Evolutionary conservation across 306 rosid species (phyloP), one percentile per base, ranked within the genome.

Genomic region (Psophocarpus tetragonolobus): DNA sequence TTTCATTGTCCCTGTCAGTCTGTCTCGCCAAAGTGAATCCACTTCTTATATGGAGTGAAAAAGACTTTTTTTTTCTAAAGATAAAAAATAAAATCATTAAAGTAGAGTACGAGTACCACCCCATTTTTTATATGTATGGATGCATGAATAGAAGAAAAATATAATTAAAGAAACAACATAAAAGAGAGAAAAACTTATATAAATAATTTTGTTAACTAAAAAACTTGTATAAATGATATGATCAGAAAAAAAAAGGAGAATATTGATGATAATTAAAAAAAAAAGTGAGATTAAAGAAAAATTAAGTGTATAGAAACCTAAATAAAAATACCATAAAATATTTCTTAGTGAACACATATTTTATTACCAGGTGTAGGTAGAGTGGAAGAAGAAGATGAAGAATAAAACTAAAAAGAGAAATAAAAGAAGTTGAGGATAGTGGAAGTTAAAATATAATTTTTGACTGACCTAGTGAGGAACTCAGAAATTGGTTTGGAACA

Each of bases 401-500:
- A 48, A n/a, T 17, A n/a, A 17, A 48, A 48, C 3, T n/a, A 48
- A n/a, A 48, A 48, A 17, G n/a, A 47, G 8, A 48, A 48, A 18
- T 5, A 17, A 38, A 10, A 54, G 48, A 39, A 66, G 41, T 12
- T 39, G 12, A 23, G 54, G 23, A 21, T 1, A 26, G 27, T 0
- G 2, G 8, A n/a, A n/a, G 2, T 17, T n/a, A 30, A 6, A 33
- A 62, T n/a, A 62, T 47, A 29, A 17, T 48, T 20, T 47, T 1
- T 29, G 8, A 74, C 76, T 71, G 38, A 90, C 94, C 94, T 90
- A 32, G 92, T 87, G 39, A 90, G 83, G 73, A 90, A 90, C 76
- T 90, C 92, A 1, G 94, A 86, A 2, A 90, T 84, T 72, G 92
- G 94, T 44, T 84, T 18, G 20, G 92, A 87, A 15, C 90, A 90